Percentiles rank a stretch among this genome's conserved stretches.
These are phyloP conservation scores for Candida pseudoviswanathii DNA, from an alignment of 1,139 yeast genomes.

Conservation along the genomic window DNA sequence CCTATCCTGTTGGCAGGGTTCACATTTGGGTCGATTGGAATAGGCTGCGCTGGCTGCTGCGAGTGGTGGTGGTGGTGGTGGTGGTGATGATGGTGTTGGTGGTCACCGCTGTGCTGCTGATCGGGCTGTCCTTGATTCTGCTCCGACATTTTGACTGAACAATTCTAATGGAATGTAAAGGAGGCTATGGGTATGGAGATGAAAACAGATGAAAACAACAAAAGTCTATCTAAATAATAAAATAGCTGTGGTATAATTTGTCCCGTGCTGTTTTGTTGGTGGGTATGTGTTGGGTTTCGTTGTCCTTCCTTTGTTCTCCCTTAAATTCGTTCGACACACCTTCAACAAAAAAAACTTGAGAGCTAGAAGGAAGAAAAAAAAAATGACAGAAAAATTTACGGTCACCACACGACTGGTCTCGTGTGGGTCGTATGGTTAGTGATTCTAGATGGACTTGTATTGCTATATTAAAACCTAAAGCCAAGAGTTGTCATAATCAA, in stretches of 20 bases:
- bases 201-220: not conserved
- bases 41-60: slow-evolving; percentile 16
- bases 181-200: too few species aligned
- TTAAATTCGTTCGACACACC: not conserved
- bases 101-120: slow-evolving; percentile 10
- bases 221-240: not conserved
- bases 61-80: slow-evolving; percentile 16
- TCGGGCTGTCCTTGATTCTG: slow-evolving; percentile 13
- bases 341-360: not conserved
- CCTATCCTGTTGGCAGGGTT: slow-evolving; percentile 67
- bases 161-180: too few species aligned
- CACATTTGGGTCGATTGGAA: slow-evolving; percentile 29
- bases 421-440: not conserved
- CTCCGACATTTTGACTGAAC: too few species aligned
- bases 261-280: not conserved
- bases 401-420: not conserved
- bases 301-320: slow-evolving; percentile 1
- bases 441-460: not conserved
- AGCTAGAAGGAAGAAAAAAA: not conserved
- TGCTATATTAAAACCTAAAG: not conserved
- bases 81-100: slow-evolving; percentile 9
- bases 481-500: not conserved
- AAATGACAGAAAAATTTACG: not conserved
- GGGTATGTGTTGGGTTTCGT: not conserved
- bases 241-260: not conserved